Evolutionary conservation across 148 eudicot genomes (phyloP).

Genomic region (Vaccinium macrocarpon): DNA sequence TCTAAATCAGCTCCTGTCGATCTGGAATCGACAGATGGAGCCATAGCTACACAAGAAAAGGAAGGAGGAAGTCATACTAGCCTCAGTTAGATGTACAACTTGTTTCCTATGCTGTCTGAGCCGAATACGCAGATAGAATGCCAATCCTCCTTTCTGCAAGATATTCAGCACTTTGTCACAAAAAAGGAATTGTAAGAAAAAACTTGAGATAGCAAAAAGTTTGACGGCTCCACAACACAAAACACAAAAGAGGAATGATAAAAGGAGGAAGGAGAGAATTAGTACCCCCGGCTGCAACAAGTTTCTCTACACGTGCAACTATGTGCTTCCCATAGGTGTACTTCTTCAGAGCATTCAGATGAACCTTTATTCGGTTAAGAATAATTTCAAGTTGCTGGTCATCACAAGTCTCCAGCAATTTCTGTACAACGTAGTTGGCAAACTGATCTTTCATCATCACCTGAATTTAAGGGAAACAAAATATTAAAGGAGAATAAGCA

Average conservation of each 20-base stretch:
- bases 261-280: not conserved
- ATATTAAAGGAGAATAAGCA: not conserved
- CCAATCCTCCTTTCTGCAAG: constrained; percentile 58
- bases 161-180: not conserved
- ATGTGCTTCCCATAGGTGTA: constrained; percentile 95
- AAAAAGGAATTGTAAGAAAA: not conserved
- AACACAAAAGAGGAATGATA: not conserved
- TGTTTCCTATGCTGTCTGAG: constrained; percentile 34
- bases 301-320: constrained; percentile 97
- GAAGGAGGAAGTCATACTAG: constrained; percentile 28
- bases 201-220: not conserved
- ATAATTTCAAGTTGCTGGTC: constrained; percentile 81
- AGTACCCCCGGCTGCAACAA: constrained; percentile 92
- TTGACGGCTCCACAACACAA: not conserved
- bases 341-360: constrained; percentile 82
- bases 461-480: constrained; percentile 27
- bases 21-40: constrained; percentile 21
- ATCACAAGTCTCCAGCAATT: constrained; percentile 91
- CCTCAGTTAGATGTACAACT: constrained; percentile 71
- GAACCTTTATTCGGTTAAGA: constrained; percentile 76
- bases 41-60: constrained; percentile 11
- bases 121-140: constrained; percentile 35
- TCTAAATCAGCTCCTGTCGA: constrained; percentile 43
- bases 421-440: constrained; percentile 36
- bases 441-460: constrained; percentile 99